These are phyloP conservation scores for Centrapalus pauciflorus DNA, from an alignment of 129 eudicot species.

Conservation along the genomic window DNA sequence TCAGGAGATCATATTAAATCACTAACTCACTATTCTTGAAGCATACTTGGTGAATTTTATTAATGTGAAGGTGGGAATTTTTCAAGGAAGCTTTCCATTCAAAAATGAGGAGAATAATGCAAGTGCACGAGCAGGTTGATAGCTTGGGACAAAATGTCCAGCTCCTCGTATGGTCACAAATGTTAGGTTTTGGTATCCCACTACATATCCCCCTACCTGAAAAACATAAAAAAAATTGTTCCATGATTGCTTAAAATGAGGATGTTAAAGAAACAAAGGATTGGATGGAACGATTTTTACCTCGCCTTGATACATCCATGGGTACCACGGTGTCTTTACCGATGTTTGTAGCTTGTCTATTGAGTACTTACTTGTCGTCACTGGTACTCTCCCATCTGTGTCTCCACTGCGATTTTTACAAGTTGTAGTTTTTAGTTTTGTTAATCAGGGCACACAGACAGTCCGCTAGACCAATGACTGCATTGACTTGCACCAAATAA, in stretches of 20 bases:
- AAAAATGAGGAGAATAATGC: slow-evolving; percentile 46
- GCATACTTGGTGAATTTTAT: no score
- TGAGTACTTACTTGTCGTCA: slow-evolving; percentile 44
- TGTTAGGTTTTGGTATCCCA: slow-evolving; percentile 44
- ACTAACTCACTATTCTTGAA: background rate
- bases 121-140: slow-evolving; percentile 54
- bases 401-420: slow-evolving; percentile 45
- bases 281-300: slow-evolving; percentile 16
- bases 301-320: slow-evolving; percentile 51
- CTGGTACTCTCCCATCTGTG: slow-evolving; percentile 46
- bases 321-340: slow-evolving; percentile 46
- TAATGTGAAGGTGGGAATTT: background rate
- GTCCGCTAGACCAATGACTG: no score
- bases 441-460: background rate
- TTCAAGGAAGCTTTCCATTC: slow-evolving; percentile 48
- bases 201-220: slow-evolving; percentile 59
- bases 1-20: background rate
- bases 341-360: slow-evolving; percentile 34
- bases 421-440: background rate
- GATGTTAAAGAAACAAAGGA: background rate
- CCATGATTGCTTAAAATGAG: background rate
- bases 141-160: slow-evolving; percentile 63
- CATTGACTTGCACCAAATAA: background rate
- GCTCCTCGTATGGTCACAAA: slow-evolving; percentile 58
- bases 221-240: background rate